Conservation (phyloP, 768 basidiomycete genomes). For the Agrocybe pediades region DNA sequence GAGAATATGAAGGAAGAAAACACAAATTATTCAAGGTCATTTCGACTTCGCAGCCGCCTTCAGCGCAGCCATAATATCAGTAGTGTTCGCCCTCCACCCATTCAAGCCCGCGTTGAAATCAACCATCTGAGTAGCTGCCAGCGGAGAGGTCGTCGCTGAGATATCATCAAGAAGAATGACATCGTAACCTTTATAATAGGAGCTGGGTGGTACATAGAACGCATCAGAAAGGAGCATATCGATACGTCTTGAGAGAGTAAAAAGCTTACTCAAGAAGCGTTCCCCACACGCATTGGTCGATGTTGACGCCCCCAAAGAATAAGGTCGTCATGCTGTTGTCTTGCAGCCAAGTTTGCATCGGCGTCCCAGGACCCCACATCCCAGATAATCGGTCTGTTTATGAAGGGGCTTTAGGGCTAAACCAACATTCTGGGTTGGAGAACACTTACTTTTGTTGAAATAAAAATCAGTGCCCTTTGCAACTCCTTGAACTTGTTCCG, state of each 20-base stretch:
- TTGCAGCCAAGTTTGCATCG: constrained; percentile 33
- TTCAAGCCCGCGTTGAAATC: constrained; percentile 29
- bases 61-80: constrained; percentile 24
- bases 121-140: constrained; percentile 31
- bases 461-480: constrained; percentile 33
- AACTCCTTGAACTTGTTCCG: constrained; percentile 29
- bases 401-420: background rate
- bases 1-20: background rate
- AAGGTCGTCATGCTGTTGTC: constrained; percentile 34
- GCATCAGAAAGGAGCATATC: background rate
- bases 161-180: constrained; percentile 33
- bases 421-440: too few species aligned
- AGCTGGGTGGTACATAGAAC: constrained; percentile 14
- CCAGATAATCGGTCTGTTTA: constrained; percentile 29
- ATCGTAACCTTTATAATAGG: constrained; percentile 36
- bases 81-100: constrained; percentile 31
- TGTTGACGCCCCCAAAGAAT: constrained; percentile 35
- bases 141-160: constrained; percentile 32
- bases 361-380: constrained; percentile 35
- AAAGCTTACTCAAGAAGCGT: constrained; percentile 28
- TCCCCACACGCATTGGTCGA: constrained; percentile 36
- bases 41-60: constrained; percentile 12
- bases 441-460: constrained; percentile 32
- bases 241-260: background rate
- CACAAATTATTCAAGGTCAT: background rate